These are phyloP conservation scores for Boletus sp. DNA, from an alignment of 768 basidiomycete species.

Conservation along the genomic window DNA sequence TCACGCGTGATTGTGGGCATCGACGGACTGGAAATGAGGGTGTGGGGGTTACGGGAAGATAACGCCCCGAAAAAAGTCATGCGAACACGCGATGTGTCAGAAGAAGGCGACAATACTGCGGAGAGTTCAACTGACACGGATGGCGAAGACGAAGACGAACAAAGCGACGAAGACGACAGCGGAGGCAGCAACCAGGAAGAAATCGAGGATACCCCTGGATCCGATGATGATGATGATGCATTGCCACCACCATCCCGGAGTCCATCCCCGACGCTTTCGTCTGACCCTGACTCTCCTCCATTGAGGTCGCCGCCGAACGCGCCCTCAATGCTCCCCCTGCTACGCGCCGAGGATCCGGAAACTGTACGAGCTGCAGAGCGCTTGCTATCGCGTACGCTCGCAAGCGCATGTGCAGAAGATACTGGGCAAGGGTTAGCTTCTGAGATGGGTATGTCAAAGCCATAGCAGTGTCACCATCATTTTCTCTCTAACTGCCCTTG, in stretches of 20 bases:
- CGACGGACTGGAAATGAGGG: slow-evolving; percentile 56
- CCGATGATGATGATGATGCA: slow-evolving; percentile 12
- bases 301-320: slow-evolving; percentile 17
- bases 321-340: background rate
- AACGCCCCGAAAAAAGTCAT: slow-evolving; percentile 16
- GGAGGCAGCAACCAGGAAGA: slow-evolving; percentile 11
- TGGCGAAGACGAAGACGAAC: slow-evolving; percentile 4
- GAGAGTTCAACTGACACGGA: slow-evolving; percentile 4
- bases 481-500: background rate
- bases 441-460: slow-evolving; percentile 36
- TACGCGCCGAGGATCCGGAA: slow-evolving; percentile 35
- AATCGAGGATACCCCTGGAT: background rate
- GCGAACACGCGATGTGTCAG: slow-evolving; percentile 21
- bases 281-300: slow-evolving; percentile 23
- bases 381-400: slow-evolving; percentile 43
- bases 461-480: background rate
- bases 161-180: slow-evolving; percentile 5
- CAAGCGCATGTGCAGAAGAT: slow-evolving; percentile 42
- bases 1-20: slow-evolving; percentile 59
- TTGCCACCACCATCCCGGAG: slow-evolving; percentile 23
- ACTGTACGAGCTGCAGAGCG: slow-evolving; percentile 35
- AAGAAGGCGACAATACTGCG: background rate
- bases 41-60: slow-evolving; percentile 26
- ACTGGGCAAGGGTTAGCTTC: slow-evolving; percentile 36
- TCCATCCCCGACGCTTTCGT: slow-evolving; percentile 20